These are phyloP conservation scores for Phtheirospermum japonicum DNA, from an alignment of 257 asterid species.

Conservation along the genomic window DNA sequence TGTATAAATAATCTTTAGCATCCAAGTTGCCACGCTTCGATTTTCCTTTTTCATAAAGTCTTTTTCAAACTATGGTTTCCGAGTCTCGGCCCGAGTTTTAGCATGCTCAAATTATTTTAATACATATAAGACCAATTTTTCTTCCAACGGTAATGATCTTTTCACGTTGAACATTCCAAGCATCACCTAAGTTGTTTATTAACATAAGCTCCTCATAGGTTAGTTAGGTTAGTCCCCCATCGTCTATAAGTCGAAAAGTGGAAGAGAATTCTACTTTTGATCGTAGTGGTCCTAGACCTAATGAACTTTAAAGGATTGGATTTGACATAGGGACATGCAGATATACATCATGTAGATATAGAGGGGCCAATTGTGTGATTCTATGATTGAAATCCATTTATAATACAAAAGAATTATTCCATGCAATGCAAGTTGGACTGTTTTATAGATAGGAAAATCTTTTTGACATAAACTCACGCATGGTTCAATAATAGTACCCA, in stretches of 20 bases:
- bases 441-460: constrained; percentile 16
- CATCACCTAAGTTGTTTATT: constrained; percentile 9
- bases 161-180: constrained; percentile 34
- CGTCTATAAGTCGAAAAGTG: constrained; percentile 18
- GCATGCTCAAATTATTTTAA: constrained; percentile 33
- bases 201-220: background rate
- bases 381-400: constrained; percentile 36
- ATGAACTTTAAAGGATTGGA: constrained; percentile 22
- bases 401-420: constrained; percentile 35
- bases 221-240: constrained; percentile 26
- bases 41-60: background rate
- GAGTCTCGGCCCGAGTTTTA: constrained; percentile 22
- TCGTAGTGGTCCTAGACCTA: constrained; percentile 34
- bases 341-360: background rate
- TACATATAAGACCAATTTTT: constrained; percentile 25
- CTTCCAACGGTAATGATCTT: constrained; percentile 23
- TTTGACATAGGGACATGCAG: constrained; percentile 2
- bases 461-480: constrained; percentile 36
- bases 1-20: background rate
- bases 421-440: constrained; percentile 40
- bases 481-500: constrained; percentile 36
- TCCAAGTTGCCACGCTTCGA: constrained; percentile 25
- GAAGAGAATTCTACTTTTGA: constrained; percentile 24
- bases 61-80: constrained; percentile 23
- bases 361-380: constrained; percentile 14